Evolutionary conservation across 768 basidiomycete genomes (phyloP).

Genomic region (Fomitopsis serialis): DNA sequence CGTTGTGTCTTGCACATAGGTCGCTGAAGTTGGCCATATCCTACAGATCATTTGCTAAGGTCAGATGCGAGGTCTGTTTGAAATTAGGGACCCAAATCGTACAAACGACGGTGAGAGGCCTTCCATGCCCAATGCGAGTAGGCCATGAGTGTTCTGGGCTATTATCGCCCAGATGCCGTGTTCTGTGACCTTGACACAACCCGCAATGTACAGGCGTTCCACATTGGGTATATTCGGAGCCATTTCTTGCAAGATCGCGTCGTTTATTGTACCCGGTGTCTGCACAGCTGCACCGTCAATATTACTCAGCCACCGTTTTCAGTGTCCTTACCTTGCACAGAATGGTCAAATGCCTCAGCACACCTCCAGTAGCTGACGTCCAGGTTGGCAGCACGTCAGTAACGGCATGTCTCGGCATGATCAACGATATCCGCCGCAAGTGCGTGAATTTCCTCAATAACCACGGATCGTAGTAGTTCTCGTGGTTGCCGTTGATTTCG

Average conservation of each 20-base stretch:
- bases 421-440: conserved; percentile 55
- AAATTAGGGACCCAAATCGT: conserved; percentile 13
- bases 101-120: conserved; percentile 59
- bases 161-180: conserved; percentile 49
- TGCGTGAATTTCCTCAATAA: conserved; percentile 45
- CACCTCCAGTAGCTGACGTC: conserved; percentile 38
- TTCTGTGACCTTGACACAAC: conserved; percentile 67
- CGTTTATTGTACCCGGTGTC: conserved; percentile 56
- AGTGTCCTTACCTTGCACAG: conserved; percentile 56
- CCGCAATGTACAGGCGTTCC: conserved; percentile 54
- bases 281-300: conserved; percentile 19
- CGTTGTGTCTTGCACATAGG: conserved; percentile 27
- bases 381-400: conserved; percentile 45
- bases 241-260: conserved; percentile 44
- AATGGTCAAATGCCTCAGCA: conserved; percentile 53
- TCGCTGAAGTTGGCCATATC: conserved; percentile 44
- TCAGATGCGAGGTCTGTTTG: not conserved
- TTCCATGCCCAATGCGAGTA: conserved; percentile 56
- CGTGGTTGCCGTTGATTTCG: conserved; percentile 67
- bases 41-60: too few relatives aligned
- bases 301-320: not conserved
- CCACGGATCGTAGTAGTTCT: conserved; percentile 46
- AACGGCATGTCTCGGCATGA: conserved; percentile 66
- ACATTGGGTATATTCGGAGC: conserved; percentile 45
- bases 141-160: conserved; percentile 36